Evolutionary conservation across 1,139 yeast species (phyloP), one percentile per base, ranked within the genome.

Genomic region (Yamadazyma dendronema): DNA sequence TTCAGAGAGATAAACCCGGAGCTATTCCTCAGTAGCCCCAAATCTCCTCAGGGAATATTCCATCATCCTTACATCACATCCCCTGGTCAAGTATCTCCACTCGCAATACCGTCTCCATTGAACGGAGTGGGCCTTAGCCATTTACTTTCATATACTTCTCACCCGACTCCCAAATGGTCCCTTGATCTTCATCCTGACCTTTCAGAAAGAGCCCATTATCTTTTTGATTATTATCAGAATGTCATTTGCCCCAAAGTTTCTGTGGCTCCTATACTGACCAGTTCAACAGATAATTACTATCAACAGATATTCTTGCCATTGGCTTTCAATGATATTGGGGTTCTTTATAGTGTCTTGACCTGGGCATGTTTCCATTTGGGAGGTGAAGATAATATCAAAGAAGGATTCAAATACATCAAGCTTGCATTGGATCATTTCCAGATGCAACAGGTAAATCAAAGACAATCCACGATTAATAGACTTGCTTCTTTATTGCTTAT

Each of bases 331-430:
- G 85, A 84, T 49, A 66, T 68, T 29, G 85, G 90, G 1, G 85
- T 84, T 2, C 60, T 86, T 34, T 79, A 80, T 54, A 79, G 84
- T 2, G 68, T 86, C 6, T 60, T 86, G 35, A 88, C 92, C 0
- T 85, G 94, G 92, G 77, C 92, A 2, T 87, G 87, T 0, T 78
- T 79, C 54, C 82, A 80, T 54, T 55, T 76, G 39, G 83, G 79
- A 2, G 67, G 72, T 3, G 61, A 61, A 23, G 35, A 39, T 1
- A 67, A 74, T 65, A 53, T 56, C 13, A 57, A 52, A 8, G 74
- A 71, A 40, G 81, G 80, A 6, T 50, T 59, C 3, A 66, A 62
- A 40, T 77, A 72, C 50, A 67, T 74, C 35, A 62, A 67, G 17
- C 54, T 60, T 43, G 80, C 84, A 0, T 49, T 78, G 14, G 61